phyloP scores from a whole-genome alignment of 2,329 filamentous ascomycete genomes.

The Ophiocordyceps polyrhachis-furcata region DNA sequence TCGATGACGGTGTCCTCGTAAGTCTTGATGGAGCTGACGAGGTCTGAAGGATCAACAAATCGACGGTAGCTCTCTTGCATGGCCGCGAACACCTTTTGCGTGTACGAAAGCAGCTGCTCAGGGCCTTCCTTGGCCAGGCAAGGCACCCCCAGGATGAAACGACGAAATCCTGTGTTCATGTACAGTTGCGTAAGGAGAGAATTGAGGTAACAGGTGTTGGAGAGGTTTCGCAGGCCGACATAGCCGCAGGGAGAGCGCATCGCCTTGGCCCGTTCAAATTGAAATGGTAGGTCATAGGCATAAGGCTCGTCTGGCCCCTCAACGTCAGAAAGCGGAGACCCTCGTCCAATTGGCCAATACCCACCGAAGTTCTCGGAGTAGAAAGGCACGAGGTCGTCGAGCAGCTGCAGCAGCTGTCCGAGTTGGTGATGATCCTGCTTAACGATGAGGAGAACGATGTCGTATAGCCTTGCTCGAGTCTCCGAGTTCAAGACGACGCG shows the following conservation, averaged over 20 bases:
- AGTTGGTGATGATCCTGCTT: conserved; percentile 31
- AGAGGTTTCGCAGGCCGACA: conserved; percentile 77
- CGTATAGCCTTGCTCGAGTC: conserved; percentile 40
- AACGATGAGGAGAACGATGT: conserved; percentile 37
- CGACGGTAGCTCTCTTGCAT: conserved; percentile 71
- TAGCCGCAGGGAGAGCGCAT: conserved; percentile 67
- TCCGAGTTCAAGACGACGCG: conserved; percentile 29
- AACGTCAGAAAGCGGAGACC: background rate
- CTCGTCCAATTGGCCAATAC: conserved; percentile 2
- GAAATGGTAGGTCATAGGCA: conserved; percentile 38
- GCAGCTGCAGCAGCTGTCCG: conserved; percentile 25
- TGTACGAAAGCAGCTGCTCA: conserved; percentile 55
- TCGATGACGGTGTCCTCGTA: conserved; percentile 74
- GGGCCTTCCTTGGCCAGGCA: conserved; percentile 33
- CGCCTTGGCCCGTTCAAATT: conserved; percentile 46
- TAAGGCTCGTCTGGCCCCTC: conserved; percentile 25
- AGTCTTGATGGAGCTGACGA: conserved; percentile 61
- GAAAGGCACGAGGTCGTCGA: conserved; percentile 17
- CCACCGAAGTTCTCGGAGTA: conserved; percentile 21
- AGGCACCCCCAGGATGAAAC: conserved; percentile 56
- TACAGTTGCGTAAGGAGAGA: conserved; percentile 87
- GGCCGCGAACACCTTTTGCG: conserved; percentile 63
- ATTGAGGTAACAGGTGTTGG: conserved; percentile 95
- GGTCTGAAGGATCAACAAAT: conserved; percentile 50
- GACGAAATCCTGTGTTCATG: conserved; percentile 80